Base-by-base conservation (phyloP, 2,329 filamentous ascomycete genomes). In the Botrytis elliptica region DNA sequence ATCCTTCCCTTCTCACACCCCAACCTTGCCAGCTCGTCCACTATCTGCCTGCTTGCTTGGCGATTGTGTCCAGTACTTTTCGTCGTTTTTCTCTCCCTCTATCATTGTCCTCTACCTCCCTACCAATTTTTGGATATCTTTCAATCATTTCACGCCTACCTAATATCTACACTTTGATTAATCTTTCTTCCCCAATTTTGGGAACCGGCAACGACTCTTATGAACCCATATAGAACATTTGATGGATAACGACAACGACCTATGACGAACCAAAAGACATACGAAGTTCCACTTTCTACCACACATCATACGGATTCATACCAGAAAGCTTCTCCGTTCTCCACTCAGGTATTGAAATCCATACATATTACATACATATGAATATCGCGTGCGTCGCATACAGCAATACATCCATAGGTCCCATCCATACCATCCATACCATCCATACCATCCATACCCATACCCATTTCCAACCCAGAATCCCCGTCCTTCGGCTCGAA, bases 231-330 rank as follows among this genome's bases (percentile, higher is more conserved):
- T 33, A 25, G 40, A 33, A 3, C n/a, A 42, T 42, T 68, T 57
- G 66, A 68, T 44, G 66, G 49, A 68, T 68, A 68, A 68, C 66
- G 66, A 68, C 66, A 42, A 42, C 66, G 66, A 57, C 49, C 49
- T 38, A 68, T 68, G 55, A 67, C 44, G 64, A 66, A 36, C 42
- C 25, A 55, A 40, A 67, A 67, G 7, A 67, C 14, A 52, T 38
- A 52, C 44, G 10, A 36, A 52, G 64, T 67, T 52, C 64, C 64
- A 67, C 64, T 40, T 12, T 36, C 44, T 52, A 67, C 44, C 33
- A 69, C 29, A 38, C 29, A 38, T 67, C n/a, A 67, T 25, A 49
- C 29, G 29, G 22, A 33, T 29, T 33, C 46, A 12, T n/a, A 62
- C 40, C 67, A 60, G 38, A 62, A 46, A 70, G 14, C 67, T 20